These are phyloP conservation scores for Cytospora schulzeri DNA, from an alignment of 2,329 filamentous ascomycete species.

Conservation along the genomic window DNA sequence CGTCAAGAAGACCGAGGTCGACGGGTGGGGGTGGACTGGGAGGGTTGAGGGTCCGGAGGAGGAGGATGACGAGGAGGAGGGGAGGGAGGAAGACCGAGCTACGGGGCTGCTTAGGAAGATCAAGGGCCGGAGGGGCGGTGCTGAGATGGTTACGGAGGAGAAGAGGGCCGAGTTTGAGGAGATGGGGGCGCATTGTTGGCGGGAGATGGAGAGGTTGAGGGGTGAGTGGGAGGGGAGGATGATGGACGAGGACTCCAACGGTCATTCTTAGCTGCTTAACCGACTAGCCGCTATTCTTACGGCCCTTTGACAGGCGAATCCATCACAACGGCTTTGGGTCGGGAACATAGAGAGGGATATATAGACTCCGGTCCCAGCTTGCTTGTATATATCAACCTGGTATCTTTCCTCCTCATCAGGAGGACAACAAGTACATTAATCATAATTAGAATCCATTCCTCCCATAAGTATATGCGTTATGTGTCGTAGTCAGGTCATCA, in stretches of 20 bases:
- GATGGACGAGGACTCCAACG: slow-evolving; percentile 1
- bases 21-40: slow-evolving; percentile 80
- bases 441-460: neutral
- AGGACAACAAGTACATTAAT: neutral
- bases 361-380: neutral
- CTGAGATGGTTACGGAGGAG: slow-evolving; percentile 62
- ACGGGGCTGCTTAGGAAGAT: slow-evolving; percentile 52
- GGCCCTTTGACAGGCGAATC: neutral
- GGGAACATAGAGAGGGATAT: neutral
- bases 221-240: slow-evolving; percentile 62
- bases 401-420: neutral
- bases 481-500: neutral
- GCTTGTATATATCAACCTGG: neutral
- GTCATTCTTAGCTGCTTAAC: neutral
- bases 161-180: slow-evolving; percentile 63
- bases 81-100: slow-evolving; percentile 42
- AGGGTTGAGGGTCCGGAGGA: slow-evolving; percentile 50
- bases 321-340: neutral
- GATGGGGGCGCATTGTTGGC: slow-evolving; percentile 64
- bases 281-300: too few relatives aligned
- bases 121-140: slow-evolving; percentile 61
- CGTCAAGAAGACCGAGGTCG: slow-evolving; percentile 78
- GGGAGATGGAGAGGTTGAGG: slow-evolving; percentile 71
- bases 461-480: neutral
- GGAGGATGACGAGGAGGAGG: slow-evolving; percentile 35